Evolutionary conservation across 2,329 filamentous ascomycete genomes (phyloP), one percentile per base, ranked within the genome.

Genomic region (Raffaelea ambrosiae): DNA sequence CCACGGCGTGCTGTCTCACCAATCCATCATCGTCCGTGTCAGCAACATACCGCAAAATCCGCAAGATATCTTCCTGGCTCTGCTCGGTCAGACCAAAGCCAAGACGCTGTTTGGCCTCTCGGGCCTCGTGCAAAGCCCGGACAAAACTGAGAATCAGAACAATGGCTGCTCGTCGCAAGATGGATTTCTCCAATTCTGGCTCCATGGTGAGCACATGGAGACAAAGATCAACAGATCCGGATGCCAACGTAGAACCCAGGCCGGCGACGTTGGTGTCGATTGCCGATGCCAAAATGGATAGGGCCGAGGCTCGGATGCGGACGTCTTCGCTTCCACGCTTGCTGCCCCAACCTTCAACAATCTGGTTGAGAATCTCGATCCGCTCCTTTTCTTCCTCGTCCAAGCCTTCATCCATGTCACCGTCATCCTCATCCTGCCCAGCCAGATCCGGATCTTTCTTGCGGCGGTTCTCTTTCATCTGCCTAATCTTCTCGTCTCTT

Each of bases 341-440:
- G 52, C 80, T 74, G 54, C 83, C 74, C 84, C 84, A 88, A 47
- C 81, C 83, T 14, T 73, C 66, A 1, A 87, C 69, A 50, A 88
- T 86, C 50, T 72, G 69, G 20, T 70, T 66, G 13, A 83, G 59
- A 42, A 74, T 69, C 26, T 71, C 79, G 48, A 72, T 72, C 51
- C 66, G 71, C 40, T 57, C 64, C 54, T 59, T 70, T 29, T 69
- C 64, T n/a, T 77, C 73, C 1, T 49, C 49, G 11, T 67, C 63
- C 14, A 74, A 58, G 47, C 74, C 69, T 74, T 40, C 69, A 2
- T 71, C 68, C 2, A 74, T 71, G 9, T 72, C 67, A 1, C 75
- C 77, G 20, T 70, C 14, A 74, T 72, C 1, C 69, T 74, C 49
- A 74, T 73, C 42, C 68, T 67, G 41, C 71, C 66, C 54, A 5